Evolutionary conservation across 179 eudicot species (phyloP), one percentile per base, ranked within the genome.

Genomic region (Silene noctiflora): DNA sequence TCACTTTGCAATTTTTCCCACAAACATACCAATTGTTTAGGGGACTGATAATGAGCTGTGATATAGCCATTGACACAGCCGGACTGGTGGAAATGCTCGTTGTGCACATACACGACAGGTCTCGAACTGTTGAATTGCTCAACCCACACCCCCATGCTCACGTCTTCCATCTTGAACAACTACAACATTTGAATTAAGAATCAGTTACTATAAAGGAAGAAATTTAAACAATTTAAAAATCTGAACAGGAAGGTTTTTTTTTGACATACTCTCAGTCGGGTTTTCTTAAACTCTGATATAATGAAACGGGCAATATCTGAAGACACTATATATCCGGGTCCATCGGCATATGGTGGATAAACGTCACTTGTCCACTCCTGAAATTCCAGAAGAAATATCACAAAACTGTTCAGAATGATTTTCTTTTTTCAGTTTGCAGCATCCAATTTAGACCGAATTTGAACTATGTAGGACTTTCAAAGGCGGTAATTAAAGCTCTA

Each of bases 141-240:
- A 1, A 93, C 94, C 98, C 98, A 93, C 89, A 91, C 83, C 27
- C 96, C 97, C 92, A 93, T 86, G 87, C 96, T 93, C 80, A 93
- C 97, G 76, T 91, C 98, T 79, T 93, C 98, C 98, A 93, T 93
- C 87, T 91, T 93, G 87, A 93, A 93, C 73, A 93, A 76, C 98
- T 93, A 84, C 84, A 78, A 46, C 76, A 68, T 39, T 13, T 22
- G n/a, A 25, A 73, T 59, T 10, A 19, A 53, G 25, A 3, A 69
- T 63, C 19, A 56, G 3, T 70, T 22, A 70, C 58, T 21, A 16
- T 53, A 53, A 53, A 53, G 19, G 5, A 53, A 0, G 17, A 53
- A 53, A 53, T 53, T 53, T 16, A 0, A 53, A 13, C 17, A 6
- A 14, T 53, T 53, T 53, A 14, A 53, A 13, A 53, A 1, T 16